Conservation (phyloP, 2,329 filamentous ascomycete genomes). For the Leptographium galeiforme region DNA sequence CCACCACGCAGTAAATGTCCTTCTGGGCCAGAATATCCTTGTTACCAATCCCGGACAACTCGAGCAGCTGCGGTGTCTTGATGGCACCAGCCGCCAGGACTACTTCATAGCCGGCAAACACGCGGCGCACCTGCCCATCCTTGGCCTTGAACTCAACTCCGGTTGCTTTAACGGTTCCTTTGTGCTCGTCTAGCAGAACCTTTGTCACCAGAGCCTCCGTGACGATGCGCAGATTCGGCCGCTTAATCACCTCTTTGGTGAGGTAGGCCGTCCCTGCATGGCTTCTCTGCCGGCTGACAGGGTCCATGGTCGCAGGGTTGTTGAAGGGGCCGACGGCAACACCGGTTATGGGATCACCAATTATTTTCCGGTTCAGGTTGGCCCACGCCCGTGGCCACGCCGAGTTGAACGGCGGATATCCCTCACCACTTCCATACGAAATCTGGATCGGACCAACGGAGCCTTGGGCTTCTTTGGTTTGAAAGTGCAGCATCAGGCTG, state of each 20-base stretch:
- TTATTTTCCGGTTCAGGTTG: not conserved
- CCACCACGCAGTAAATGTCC: constrained; percentile 23
- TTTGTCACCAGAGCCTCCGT: constrained; percentile 1
- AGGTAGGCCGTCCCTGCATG: not conserved
- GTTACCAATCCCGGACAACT: constrained; percentile 24
- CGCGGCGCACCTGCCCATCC: not conserved
- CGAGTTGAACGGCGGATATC: not conserved
- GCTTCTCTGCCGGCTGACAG: not conserved
- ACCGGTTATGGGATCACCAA: not conserved
- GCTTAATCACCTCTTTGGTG: not conserved
- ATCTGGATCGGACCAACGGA: not conserved
- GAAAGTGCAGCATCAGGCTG: not conserved
- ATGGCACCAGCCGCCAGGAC: constrained; percentile 27
- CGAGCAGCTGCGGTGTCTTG: constrained; percentile 21
- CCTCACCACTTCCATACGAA: not conserved
- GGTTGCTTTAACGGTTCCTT: not conserved
- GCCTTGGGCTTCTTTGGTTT: not conserved
- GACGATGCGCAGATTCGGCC: not conserved
- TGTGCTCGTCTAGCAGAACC: not conserved
- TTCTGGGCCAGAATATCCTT: constrained; percentile 25
- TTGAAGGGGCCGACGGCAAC: not conserved
- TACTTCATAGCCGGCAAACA: constrained; percentile 17
- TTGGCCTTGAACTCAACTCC: constrained; percentile 1
- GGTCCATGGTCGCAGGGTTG: constrained; percentile 1
- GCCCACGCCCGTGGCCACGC: constrained; percentile 1